Evolutionary conservation across 1,284 basidiomycete species (phyloP), one percentile per base, ranked within the genome.

Genomic region (Cutaneotrichosporon mucoides): DNA sequence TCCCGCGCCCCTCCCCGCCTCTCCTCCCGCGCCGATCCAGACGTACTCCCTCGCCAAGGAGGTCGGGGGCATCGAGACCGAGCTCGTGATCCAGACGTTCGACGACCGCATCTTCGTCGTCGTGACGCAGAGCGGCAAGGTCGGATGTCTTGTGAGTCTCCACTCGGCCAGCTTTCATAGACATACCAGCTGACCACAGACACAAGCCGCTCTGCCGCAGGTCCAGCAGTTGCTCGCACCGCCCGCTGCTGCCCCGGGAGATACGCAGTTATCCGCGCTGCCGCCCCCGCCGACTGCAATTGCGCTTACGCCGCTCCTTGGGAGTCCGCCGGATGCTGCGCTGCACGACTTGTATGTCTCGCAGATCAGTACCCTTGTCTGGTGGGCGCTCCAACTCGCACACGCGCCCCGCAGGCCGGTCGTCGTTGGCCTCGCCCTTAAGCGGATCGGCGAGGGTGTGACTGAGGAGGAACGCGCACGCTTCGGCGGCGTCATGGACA

Each of bases 351-450:
- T 95, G 0, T 96, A 94, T 73, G 86, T 86, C 0, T 81, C 86
- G 5, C 93, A 97, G 68, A 86, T 92, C 48, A 89, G 92, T 0
- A 90, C 90, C 0, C 82, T 94, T 7, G 76, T 93, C 1, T 95
- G 90, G 89, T 80, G 82, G 40, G 72, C 67, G 1, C 80, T 60
- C 78, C 84, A 70, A 76, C 80, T 52, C 69, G 80, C 56, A 72
- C 72, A 55, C 0, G 51, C 57, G 35, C 40, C 56, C 6, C 61
- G 76, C 33, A 60, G 72, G 45, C 63, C 67, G 4, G 73, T 77
- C 12, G 72, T 78, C 1, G 71, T 77, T 2, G 75, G 74, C 0
- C 60, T 77, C 42, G 63, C 72, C 2, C 54, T 76, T 45, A 88
- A 65, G 82, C 83, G 55, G 71, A 77, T 6, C 77, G 82, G 53